Evolutionary conservation across 208 protist genomes (phyloP).

Genomic region (Acanthamoeba royreba): DNA sequence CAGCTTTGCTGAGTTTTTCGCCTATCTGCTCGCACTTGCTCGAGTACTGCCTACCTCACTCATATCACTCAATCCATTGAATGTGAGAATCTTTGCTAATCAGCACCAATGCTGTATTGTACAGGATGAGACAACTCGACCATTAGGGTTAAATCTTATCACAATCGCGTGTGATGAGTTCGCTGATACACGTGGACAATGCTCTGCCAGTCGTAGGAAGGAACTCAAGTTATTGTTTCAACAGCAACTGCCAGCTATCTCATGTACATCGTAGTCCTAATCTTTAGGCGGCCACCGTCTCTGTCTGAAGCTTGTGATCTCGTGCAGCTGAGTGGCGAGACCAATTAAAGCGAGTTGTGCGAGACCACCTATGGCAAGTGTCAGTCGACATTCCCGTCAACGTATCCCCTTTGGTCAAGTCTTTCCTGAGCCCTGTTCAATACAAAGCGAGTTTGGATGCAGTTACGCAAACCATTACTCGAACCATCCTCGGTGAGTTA

Average conservation of each 20-base stretch:
- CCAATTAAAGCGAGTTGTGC: neutral
- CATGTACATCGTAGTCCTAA: neutral
- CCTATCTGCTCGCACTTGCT: neutral
- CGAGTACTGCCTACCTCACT: too few relatives aligned
- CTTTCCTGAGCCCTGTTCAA: neutral
- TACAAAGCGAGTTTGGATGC: neutral
- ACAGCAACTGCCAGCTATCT: neutral
- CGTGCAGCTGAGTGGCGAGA: neutral
- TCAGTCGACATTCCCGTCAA: neutral
- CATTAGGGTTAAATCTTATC: neutral
- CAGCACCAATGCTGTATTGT: too few relatives aligned
- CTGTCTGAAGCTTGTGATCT: neutral
- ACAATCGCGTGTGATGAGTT: neutral
- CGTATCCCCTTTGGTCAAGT: neutral
- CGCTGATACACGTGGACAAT: neutral
- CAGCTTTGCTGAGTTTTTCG: neutral
- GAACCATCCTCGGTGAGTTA: neutral
- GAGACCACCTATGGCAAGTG: neutral
- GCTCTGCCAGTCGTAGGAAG: neutral
- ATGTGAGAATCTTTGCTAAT: too few relatives aligned
- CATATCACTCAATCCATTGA: too few relatives aligned
- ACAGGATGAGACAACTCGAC: neutral
- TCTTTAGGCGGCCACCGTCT: neutral
- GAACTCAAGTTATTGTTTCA: neutral
- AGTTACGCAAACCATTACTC: neutral